These are phyloP conservation scores for Clavaria fumosa DNA, from an alignment of 768 basidiomycete species.

Conservation along the genomic window DNA sequence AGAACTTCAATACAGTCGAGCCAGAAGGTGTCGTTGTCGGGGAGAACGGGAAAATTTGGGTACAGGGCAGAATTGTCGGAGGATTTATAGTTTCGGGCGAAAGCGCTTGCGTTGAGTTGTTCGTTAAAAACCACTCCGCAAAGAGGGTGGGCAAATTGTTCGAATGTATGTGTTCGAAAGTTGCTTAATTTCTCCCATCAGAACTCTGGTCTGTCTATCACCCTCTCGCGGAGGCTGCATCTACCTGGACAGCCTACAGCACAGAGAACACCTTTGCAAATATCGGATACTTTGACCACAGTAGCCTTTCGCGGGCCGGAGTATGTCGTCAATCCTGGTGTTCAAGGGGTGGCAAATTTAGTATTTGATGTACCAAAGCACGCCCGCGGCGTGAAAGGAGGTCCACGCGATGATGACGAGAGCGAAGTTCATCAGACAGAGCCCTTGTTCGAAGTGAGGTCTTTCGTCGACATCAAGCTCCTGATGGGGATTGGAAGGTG, in stretches of 20 bases:
- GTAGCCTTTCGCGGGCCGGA: slow-evolving; percentile 63
- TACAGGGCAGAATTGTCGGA: slow-evolving; percentile 50
- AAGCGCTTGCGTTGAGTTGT: slow-evolving; percentile 55
- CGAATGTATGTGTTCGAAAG: slow-evolving; percentile 5
- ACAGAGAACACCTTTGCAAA: slow-evolving; percentile 35
- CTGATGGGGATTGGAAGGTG: slow-evolving; percentile 62
- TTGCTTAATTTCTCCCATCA: slow-evolving; percentile 14
- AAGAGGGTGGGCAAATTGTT: slow-evolving; percentile 43
- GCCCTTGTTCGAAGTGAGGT: slow-evolving; percentile 54
- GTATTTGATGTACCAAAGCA: slow-evolving; percentile 65
- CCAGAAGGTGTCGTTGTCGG: slow-evolving; percentile 53
- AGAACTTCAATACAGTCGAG: slow-evolving; percentile 22
- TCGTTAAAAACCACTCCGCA: slow-evolving; percentile 68
- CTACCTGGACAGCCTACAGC: slow-evolving; percentile 28
- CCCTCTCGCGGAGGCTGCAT: slow-evolving; percentile 44
- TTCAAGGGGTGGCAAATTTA: slow-evolving; percentile 64
- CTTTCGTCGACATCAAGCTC: slow-evolving; percentile 45
- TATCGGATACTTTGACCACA: slow-evolving; percentile 52
- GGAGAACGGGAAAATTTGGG: slow-evolving; percentile 70
- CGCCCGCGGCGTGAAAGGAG: slow-evolving; percentile 51
- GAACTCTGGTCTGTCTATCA: slow-evolving; percentile 54
- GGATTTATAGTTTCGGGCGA: slow-evolving; percentile 52
- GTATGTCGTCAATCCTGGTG: slow-evolving; percentile 57
- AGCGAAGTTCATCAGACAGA: slow-evolving; percentile 25
- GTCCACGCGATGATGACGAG: slow-evolving; percentile 39